Conservation (phyloP, 768 basidiomycete species). For the Tylopilus sp. region DNA sequence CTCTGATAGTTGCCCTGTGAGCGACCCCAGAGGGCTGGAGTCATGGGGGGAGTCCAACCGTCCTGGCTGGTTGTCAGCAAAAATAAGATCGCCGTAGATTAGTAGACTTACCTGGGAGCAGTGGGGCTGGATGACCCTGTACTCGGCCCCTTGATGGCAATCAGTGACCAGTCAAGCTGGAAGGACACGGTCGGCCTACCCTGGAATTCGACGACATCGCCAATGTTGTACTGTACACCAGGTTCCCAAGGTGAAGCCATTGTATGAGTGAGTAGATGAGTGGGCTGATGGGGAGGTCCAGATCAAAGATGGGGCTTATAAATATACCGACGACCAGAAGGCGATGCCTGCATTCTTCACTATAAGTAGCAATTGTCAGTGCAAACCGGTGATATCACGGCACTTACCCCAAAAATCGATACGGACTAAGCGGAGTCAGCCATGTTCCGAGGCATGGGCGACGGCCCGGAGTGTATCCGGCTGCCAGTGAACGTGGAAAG, state of each 20-base stretch:
- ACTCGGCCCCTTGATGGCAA: slow-evolving; percentile 38
- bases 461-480: too few relatives aligned
- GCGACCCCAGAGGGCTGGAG: slow-evolving; percentile 68
- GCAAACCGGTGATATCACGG: background rate
- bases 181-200: slow-evolving; percentile 32
- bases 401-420: slow-evolving; percentile 10
- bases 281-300: slow-evolving; percentile 4
- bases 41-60: slow-evolving; percentile 63
- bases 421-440: too few relatives aligned
- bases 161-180: slow-evolving; percentile 6
- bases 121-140: slow-evolving; percentile 74
- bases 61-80: slow-evolving; percentile 35
- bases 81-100: background rate
- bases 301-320: slow-evolving; percentile 3
- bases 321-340: slow-evolving; percentile 21
- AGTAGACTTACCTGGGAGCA: slow-evolving; percentile 50
- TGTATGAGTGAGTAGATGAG: slow-evolving; percentile 1
- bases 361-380: background rate
- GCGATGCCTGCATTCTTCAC: slow-evolving; percentile 1
- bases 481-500: too few relatives aligned
- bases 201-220: slow-evolving; percentile 53
- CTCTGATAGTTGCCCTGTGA: slow-evolving; percentile 32
- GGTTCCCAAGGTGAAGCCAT: slow-evolving; percentile 59
- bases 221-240: slow-evolving; percentile 54
- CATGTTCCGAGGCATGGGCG: too few relatives aligned